Base-by-base conservation (phyloP, 768 basidiomycete genomes). In the Clitopilus passeckerianus region DNA sequence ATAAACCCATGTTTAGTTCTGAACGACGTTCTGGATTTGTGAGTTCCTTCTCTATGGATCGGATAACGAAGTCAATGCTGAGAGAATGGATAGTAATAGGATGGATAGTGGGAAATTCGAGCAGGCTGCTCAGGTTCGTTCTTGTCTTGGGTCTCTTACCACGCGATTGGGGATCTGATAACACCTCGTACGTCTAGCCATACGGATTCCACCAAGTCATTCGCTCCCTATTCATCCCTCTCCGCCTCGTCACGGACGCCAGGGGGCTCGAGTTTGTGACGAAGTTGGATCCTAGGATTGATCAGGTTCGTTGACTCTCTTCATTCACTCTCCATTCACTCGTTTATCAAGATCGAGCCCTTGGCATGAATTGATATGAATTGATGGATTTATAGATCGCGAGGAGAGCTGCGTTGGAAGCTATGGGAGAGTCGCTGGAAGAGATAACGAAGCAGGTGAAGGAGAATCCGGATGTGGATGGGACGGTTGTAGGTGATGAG, bases 31-130 rank as follows among this genome's bases (percentile, higher is more conserved):
- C 76, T 87, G n/a, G 86, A 86, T 64, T 85, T 86, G 37, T 41
- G 37, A n/a, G 37, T n/a, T n/a, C n/a, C n/a, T n/a, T n/a, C n/a
- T n/a, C n/a, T n/a, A n/a, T n/a, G n/a, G n/a, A n/a, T n/a, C n/a
- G n/a, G n/a, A n/a, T n/a, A n/a, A n/a, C n/a, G n/a, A n/a, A n/a
- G n/a, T n/a, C n/a, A n/a, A n/a, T n/a, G n/a, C n/a, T n/a, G n/a
- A n/a, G n/a, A n/a, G n/a, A n/a, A n/a, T n/a, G n/a, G n/a, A n/a
- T n/a, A 41, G 37, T 66, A 84, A 86, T 72, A 80, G 86, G 43
- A 86, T 86, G 85, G 87, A 90, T 65, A 84, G 84, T 56, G 86
- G 86, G 1, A 76, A 82, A 50, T 89, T 92, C 60, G 84, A 86
- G 66, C 81, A 80, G 5, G 68, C 82, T 16, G 69, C n/a, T 34